Evolutionary conservation across 208 protist genomes (phyloP).

Genomic region (Crithidia bombi): DNA sequence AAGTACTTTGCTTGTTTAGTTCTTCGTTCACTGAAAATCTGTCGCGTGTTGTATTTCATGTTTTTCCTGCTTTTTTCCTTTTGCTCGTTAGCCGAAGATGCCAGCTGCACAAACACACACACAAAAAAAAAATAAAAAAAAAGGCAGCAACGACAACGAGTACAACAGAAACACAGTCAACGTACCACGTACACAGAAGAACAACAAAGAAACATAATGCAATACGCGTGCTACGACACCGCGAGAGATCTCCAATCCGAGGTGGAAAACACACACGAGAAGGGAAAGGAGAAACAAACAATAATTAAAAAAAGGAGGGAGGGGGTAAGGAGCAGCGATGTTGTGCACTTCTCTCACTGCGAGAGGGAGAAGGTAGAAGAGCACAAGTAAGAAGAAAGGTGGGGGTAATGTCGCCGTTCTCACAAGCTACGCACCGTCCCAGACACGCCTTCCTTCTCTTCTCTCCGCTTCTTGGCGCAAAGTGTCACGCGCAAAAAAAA

Average conservation of each 20-base stretch:
- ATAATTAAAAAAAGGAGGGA: not conserved
- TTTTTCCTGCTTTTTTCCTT: not conserved
- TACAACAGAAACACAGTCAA: not conserved
- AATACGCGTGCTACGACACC: too few species aligned
- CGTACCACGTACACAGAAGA: too few species aligned
- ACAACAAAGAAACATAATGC: too few species aligned
- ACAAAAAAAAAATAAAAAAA: conserved; percentile 4
- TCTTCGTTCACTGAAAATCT: too few species aligned
- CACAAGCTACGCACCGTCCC: too few species aligned
- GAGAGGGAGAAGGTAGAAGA: not conserved
- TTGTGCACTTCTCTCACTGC: not conserved
- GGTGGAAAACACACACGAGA: not conserved
- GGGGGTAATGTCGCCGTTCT: not conserved
- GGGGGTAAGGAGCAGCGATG: not conserved
- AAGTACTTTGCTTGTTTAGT: too few species aligned
- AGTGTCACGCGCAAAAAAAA: not conserved
- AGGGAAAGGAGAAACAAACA: not conserved
- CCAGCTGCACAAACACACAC: not conserved
- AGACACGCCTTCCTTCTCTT: too few species aligned
- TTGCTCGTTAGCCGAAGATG: too few species aligned
- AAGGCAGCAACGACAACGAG: not conserved
- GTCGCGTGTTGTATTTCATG: too few species aligned
- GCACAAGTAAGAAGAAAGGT: not conserved
- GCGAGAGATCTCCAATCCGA: not conserved
- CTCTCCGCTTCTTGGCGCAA: not conserved